Base-by-base conservation (phyloP, 2,329 filamentous ascomycete species). In the Fusarium falciforme region DNA sequence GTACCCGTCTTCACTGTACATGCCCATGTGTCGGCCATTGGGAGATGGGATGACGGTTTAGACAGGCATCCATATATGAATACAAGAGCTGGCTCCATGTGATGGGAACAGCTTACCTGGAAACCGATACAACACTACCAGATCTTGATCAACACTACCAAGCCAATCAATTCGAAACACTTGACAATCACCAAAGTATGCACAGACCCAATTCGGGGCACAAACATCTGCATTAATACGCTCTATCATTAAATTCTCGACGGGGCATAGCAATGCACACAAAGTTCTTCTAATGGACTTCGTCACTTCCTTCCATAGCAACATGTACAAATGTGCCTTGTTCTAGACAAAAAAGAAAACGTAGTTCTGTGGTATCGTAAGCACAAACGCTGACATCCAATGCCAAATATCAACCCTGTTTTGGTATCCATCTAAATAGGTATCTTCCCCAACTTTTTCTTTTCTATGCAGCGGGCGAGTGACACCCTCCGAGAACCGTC, bases 311-410 rank as follows among this genome's bases (percentile, higher is more conserved):
- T 66, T 75, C 33, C 33, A 27, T 54, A 69, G 61, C 61, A 74
- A 72, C 68, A 70, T 60, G 42, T 64, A 54, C 66, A 52, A 62
- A 73, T 62, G 64, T 66, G 72, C 72, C 59, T 62, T 55, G 29
- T 31, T 64, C 65, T 73, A 62, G 55, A 59, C 40, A 74, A 68
- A 72, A 38, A 74, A 74, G 72, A 66, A 72, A 75, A 73, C 72
- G 44, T 36, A 64, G 65, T 67, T 70, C 72, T 66, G 72, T 74
- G 72, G 72, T 74, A 74, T 74, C 72, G 72, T 75, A 73, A 74
- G 72, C 72, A 75, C 72, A 75, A 75, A 75, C 72, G 72, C 72
- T 74, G 72, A 60, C 72, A 74, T 75, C 68, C 74, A 42, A 40
- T 42, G 38, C 38, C 33, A 73, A 47, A 72, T 72, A 73, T 73